phyloP scores from a whole-genome alignment of 169 alveolate species.

The Cryptosporidium canis region DNA sequence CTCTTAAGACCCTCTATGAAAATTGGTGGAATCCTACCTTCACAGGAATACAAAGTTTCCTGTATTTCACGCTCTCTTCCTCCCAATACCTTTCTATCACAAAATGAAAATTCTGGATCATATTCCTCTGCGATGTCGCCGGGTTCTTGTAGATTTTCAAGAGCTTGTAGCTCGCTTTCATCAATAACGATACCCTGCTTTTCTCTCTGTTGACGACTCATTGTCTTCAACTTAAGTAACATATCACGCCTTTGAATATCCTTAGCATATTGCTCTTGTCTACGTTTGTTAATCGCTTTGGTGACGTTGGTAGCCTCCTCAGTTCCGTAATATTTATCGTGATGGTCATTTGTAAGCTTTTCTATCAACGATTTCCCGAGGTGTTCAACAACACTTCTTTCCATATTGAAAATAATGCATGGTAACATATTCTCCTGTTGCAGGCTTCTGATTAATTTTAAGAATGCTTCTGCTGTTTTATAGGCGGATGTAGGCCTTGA shows the following conservation, averaged over 20 bases:
- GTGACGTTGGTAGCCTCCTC: constrained; percentile 84
- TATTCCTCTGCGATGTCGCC: constrained; percentile 87
- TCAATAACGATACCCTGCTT: constrained; percentile 84
- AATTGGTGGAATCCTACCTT: constrained; percentile 66
- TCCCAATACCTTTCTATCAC: constrained; percentile 80
- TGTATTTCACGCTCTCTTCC: constrained; percentile 74
- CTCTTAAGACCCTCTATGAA: constrained; percentile 85
- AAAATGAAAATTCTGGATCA: constrained; percentile 86
- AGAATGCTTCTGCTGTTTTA: constrained; percentile 74
- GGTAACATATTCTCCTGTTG: constrained; percentile 85
- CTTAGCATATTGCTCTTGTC: constrained; percentile 82
- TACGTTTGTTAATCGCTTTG: constrained; percentile 81
- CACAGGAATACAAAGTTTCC: constrained; percentile 52
- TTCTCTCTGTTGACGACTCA: constrained; percentile 85
- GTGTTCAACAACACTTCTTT: constrained; percentile 83
- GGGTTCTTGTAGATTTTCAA: constrained; percentile 81
- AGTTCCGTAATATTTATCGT: constrained; percentile 87
- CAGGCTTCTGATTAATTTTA: constrained; percentile 80
- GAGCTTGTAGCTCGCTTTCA: constrained; percentile 79
- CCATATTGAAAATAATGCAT: constrained; percentile 87
- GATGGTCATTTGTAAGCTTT: constrained; percentile 82
- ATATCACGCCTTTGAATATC: constrained; percentile 83
- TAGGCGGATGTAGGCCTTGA: constrained; percentile 31
- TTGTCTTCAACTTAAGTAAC: constrained; percentile 80
- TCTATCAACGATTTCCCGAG: constrained; percentile 79